Evolutionary conservation across 2,329 filamentous ascomycete species (phyloP).

Genomic region (Macrophomina phaseolina): DNA sequence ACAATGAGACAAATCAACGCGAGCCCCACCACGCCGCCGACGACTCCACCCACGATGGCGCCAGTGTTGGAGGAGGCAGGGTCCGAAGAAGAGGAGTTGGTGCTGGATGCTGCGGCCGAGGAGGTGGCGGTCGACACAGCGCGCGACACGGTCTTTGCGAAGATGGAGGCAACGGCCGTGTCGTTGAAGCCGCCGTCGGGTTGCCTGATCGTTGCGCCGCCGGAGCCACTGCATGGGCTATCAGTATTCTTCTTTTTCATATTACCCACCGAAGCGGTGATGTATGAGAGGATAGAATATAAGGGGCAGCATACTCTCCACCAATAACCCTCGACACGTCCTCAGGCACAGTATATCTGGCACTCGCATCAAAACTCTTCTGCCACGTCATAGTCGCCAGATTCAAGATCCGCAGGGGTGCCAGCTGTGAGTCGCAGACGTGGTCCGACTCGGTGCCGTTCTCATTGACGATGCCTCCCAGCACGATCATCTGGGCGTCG

Average conservation of each 20-base stretch:
- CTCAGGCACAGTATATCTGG: conserved; percentile 1
- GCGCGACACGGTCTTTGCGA: conserved; percentile 19
- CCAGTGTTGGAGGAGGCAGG: conserved; percentile 5
- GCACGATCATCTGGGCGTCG: conserved; percentile 27
- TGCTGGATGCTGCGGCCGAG: conserved; percentile 12
- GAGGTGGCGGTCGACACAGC: conserved; percentile 7
- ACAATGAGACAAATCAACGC: conserved; percentile 21
- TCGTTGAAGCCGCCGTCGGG: conserved; percentile 23
- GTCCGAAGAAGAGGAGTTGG: not conserved
- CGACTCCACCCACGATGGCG: conserved; percentile 28
- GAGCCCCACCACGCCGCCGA: conserved; percentile 28
- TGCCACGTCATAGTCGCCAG: conserved; percentile 19
- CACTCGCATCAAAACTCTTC: conserved; percentile 12
- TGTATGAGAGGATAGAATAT: not conserved
- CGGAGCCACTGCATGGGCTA: conserved; percentile 8
- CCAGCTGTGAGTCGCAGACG: conserved; percentile 12
- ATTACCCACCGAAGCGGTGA: too few species aligned
- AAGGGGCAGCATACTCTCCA: conserved; percentile 16
- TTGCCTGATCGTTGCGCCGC: not conserved
- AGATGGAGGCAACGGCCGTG: conserved; percentile 13
- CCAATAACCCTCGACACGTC: conserved; percentile 18
- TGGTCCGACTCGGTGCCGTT: conserved; percentile 12
- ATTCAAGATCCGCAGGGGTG: conserved; percentile 15
- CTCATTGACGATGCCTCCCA: conserved; percentile 18
- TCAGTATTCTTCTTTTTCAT: not conserved